A percentile compares a stretch with the other conserved stretches of the same genome.
phyloP scores from a whole-genome alignment of 148 eudicot species.

The Nyssa sinensis region DNA sequence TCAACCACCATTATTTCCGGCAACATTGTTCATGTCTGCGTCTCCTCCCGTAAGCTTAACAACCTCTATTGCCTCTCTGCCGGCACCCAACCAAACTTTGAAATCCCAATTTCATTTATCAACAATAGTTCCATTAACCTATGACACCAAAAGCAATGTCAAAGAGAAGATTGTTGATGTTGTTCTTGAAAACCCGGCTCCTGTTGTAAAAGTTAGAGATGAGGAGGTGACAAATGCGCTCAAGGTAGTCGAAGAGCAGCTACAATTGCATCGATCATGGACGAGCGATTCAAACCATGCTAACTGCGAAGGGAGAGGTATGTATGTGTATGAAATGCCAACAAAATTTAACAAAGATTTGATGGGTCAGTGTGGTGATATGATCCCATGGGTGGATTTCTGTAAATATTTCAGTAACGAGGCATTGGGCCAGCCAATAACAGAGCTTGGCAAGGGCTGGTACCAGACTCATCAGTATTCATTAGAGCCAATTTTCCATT shows the following conservation, averaged over 20 bases:
- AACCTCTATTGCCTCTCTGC: conserved; percentile 69
- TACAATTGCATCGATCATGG: conserved; percentile 52
- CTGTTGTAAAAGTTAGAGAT: conserved; percentile 1
- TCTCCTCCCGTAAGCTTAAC: conserved; percentile 61
- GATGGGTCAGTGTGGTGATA: conserved; percentile 44
- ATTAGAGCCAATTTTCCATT: conserved; percentile 70
- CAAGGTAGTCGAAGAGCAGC: conserved; percentile 42
- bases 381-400: conserved; percentile 53
- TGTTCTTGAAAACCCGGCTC: background rate
- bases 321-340: conserved; percentile 77
- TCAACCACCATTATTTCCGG: conserved; percentile 60
- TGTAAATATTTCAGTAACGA: conserved; percentile 53
- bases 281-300: conserved; percentile 16
- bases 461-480: conserved; percentile 74
- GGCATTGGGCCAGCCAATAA: conserved; percentile 57
- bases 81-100: conserved; percentile 42
- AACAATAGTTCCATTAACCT: conserved; percentile 9
- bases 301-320: conserved; percentile 54
- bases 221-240: conserved; percentile 32
- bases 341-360: conserved; percentile 70
- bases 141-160: background rate
- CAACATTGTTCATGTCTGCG: conserved; percentile 60
- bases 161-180: conserved; percentile 8
- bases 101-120: conserved; percentile 27
- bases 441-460: conserved; percentile 69